phyloP scores from a whole-genome alignment of 352 stramenopile species.

The Pythium plurisporium region DNA sequence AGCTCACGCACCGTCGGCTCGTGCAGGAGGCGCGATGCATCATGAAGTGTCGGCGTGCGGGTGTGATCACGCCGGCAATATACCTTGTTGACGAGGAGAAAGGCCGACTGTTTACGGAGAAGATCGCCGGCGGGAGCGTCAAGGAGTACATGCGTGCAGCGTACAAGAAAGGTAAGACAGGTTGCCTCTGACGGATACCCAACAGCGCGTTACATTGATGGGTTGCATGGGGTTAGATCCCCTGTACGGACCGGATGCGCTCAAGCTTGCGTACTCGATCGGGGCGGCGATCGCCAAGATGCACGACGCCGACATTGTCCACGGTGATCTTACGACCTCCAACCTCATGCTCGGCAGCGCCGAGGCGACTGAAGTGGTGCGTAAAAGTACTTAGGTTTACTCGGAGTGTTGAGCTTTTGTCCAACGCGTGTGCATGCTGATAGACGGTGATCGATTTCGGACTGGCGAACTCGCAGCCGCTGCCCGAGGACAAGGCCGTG shows the following conservation, averaged over 20 bases:
- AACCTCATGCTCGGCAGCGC: constrained; percentile 90
- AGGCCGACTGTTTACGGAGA: constrained; percentile 64
- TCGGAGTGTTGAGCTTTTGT: too few species aligned
- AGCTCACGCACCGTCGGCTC: constrained; percentile 72
- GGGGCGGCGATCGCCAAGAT: constrained; percentile 88
- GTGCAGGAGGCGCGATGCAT: constrained; percentile 81
- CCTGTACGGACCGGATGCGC: constrained; percentile 43
- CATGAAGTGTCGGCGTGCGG: constrained; percentile 71
- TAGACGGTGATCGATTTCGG: constrained; percentile 86
- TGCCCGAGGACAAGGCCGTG: constrained; percentile 90
- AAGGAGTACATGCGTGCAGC: constrained; percentile 63
- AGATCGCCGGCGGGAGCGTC: constrained; percentile 60
- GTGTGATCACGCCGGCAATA: constrained; percentile 66
- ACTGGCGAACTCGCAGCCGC: constrained; percentile 74
- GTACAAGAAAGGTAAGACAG: constrained; percentile 40
- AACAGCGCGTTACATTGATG: not conserved
- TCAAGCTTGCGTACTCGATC: constrained; percentile 78
- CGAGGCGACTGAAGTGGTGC: constrained; percentile 58
- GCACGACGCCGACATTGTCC: constrained; percentile 90
- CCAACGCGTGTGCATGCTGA: not conserved
- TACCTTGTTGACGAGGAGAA: constrained; percentile 79
- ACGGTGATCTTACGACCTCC: constrained; percentile 93
- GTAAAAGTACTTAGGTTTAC: too few species aligned
- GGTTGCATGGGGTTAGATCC: constrained; percentile 28
- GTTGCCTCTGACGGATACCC: not conserved